These are phyloP conservation scores for Gaertneriomyces sp. DNA, from an alignment of 192 early-diverging fungal genomes.

Conservation along the genomic window DNA sequence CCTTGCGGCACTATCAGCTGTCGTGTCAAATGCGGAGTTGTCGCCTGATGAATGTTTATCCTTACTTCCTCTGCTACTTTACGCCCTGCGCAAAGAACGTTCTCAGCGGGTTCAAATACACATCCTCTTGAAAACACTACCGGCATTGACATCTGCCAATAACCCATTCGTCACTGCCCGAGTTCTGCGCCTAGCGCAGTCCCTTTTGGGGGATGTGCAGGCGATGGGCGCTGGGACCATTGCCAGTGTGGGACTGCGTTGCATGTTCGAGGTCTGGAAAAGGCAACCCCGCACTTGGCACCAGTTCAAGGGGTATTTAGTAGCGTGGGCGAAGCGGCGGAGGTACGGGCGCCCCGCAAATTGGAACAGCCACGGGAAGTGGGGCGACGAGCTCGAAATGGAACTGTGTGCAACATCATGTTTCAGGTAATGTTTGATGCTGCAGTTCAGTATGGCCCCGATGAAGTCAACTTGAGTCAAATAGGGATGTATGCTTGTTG, in stretches of 20 bases:
- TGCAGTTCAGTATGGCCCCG: background rate
- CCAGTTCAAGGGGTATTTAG: conserved; percentile 16
- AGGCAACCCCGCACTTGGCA: conserved; percentile 23
- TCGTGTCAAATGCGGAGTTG: background rate
- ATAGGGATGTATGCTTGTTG: conserved; percentile 9
- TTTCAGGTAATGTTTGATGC: background rate
- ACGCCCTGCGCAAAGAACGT: conserved; percentile 20
- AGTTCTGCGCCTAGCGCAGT: conserved; percentile 16
- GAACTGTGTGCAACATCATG: conserved; percentile 9
- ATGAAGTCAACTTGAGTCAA: background rate
- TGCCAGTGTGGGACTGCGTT: conserved; percentile 12
- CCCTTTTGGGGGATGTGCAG: conserved; percentile 13
- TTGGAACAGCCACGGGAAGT: background rate
- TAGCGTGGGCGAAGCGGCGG: conserved; percentile 14
- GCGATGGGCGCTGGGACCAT: background rate
- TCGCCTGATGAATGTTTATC: conserved; percentile 2
- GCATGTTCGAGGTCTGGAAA: conserved; percentile 22
- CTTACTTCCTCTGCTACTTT: conserved; percentile 22
- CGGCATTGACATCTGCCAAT: conserved; percentile 9
- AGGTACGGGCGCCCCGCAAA: conserved; percentile 17
- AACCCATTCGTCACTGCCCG: conserved; percentile 25
- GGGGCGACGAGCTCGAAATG: conserved; percentile 21
- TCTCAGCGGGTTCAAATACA: conserved; percentile 18
- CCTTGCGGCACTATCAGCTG: conserved; percentile 7
- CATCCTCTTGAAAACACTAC: conserved; percentile 13